Conservation (phyloP, 305 asterid species). For the Vinca major region DNA sequence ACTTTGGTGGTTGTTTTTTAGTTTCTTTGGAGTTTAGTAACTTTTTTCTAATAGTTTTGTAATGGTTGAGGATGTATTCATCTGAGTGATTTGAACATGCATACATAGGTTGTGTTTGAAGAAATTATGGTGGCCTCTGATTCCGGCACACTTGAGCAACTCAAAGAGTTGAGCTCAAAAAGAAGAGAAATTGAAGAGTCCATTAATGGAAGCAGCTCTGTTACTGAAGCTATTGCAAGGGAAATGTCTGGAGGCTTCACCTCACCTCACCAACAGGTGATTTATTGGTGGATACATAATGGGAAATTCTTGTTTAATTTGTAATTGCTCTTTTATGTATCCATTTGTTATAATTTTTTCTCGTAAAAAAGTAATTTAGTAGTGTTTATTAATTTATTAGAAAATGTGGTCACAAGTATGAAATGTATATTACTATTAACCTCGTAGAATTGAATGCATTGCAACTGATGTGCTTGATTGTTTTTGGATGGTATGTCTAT, state of each 20-base stretch:
- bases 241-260: slow-evolving; percentile 68
- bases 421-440: background rate
- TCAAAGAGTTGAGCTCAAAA: slow-evolving; percentile 54
- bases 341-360: background rate
- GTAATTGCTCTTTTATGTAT: background rate
- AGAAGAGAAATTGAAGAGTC: slow-evolving; percentile 52
- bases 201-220: slow-evolving; percentile 33
- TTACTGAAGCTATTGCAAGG: slow-evolving; percentile 58
- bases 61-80: background rate
- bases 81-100: slow-evolving; percentile 10
- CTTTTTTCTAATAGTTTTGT: background rate
- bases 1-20: too few relatives aligned
- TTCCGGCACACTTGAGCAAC: slow-evolving; percentile 47
- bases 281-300: background rate
- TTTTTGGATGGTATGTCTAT: background rate
- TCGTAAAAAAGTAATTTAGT: background rate
- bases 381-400: background rate
- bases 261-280: slow-evolving; percentile 50
- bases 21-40: background rate
- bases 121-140: slow-evolving; percentile 31
- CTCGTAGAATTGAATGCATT: background rate
- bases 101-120: slow-evolving; percentile 38
- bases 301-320: background rate
- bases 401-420: background rate
- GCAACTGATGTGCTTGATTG: background rate